Evolutionary conservation across 352 stramenopile species (phyloP), one percentile per base, ranked within the genome.

Genomic region (Detonula confervacea): DNA sequence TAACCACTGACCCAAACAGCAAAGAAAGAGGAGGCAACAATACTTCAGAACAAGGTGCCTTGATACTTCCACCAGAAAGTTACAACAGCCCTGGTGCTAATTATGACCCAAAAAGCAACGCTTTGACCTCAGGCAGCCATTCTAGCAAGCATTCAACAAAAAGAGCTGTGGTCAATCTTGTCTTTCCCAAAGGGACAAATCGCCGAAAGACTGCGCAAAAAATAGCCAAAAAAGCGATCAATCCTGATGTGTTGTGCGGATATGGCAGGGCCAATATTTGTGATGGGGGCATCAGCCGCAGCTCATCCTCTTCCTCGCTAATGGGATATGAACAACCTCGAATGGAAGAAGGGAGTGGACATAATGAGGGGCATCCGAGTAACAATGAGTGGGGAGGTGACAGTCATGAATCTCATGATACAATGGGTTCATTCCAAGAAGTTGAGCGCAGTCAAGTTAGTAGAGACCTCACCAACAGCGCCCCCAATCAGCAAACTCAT

Each of bases 151-250:
- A 75, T 14, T 74, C 70, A n/a, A 73, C 57, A 60, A 79, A 77
- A 35, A 64, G 62, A 42, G 55, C 70, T 33, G 70, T 80, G 51
- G 77, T 84, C 4, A 80, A 84, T 56, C 37, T 77, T 0, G 62
- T 84, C 14, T 80, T 84, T 69, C 77, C 77, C 60, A 75, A 80
- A 29, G 77, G 77, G 14, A 77, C 63, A 46, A 57, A 54, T 51
- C 68, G 77, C 11, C 14, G 77, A 35, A 47, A 67, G 29, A 59
- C 70, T 55, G 77, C 70, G 22, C 77, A 84, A 52, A 76, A 77
- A 52, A 56, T 80, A 37, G 77, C 77, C 33, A 84, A 84, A 33
- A 57, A 65, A 37, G 77, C 70, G 16, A 76, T 79, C 14, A 83
- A 83, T 70, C 75, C 75, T n/a, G 75, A 83, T 62, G 62, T 81